Conservation (phyloP, 495 filamentous ascomycete genomes). For the Cercophora scortea region DNA sequence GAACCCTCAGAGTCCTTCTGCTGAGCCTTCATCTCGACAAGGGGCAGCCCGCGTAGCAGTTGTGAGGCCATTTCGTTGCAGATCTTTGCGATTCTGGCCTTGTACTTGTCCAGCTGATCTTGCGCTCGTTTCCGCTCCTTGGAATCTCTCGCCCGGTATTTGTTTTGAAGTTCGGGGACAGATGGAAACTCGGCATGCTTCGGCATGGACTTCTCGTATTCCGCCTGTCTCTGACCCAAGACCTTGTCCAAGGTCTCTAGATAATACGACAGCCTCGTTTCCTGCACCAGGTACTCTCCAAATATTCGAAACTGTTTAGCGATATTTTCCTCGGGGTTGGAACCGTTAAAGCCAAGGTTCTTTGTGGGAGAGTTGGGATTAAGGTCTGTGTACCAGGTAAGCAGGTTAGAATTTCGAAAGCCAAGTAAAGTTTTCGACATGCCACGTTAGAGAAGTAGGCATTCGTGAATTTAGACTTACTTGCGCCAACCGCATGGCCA, state of each 20-base stretch:
- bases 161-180: slow-evolving; percentile 20
- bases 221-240: slow-evolving; percentile 6
- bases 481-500: too few species aligned
- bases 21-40: neutral
- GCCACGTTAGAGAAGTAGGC: too few species aligned
- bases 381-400: too few species aligned
- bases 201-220: slow-evolving; percentile 13
- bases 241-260: slow-evolving; percentile 8
- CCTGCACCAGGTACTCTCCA: neutral
- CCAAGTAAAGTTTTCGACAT: too few species aligned
- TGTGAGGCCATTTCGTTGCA: neutral
- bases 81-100: neutral
- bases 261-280: slow-evolving; percentile 1
- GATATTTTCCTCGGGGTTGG: neutral
- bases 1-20: neutral
- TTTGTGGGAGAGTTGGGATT: too few species aligned
- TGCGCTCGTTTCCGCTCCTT: neutral
- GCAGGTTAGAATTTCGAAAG: too few species aligned
- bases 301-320: neutral
- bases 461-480: too few species aligned
- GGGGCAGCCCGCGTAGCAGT: neutral
- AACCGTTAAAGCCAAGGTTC: too few species aligned
- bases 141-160: slow-evolving; percentile 3
- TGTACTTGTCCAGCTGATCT: neutral
- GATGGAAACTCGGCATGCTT: slow-evolving; percentile 25